Base-by-base conservation (phyloP, 2,329 filamentous ascomycete species). In the Alternaria postmessia region DNA sequence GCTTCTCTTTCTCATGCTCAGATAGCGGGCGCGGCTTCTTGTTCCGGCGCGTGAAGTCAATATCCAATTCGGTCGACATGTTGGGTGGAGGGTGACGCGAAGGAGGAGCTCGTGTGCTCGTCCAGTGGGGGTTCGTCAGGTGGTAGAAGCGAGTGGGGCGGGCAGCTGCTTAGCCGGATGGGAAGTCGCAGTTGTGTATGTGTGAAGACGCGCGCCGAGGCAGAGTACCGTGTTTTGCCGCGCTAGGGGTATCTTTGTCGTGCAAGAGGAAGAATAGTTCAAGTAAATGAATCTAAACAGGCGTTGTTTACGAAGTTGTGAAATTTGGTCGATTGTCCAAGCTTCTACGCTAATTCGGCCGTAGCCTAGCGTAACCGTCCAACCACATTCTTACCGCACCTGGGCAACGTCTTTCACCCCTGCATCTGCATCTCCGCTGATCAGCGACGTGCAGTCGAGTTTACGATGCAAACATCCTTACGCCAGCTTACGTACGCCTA, bases 41-140 rank as follows among this genome's bases (percentile, higher is more conserved):
- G 83, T 98, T 98, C 78, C 94, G 91, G 78, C 94, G 89, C 71
- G 85, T 89, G 70, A 87, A 87, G 81, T 98, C 94, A 74, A 97
- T 93, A 73, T 89, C 87, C 78, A 85, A 72, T 41, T 73, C 72
- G 47, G 66, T 67, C 46, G 75, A 65, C 74, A 76, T 78, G 48
- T 47, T 65, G 64, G 49, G 12, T 28, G 53, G 34, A 57, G 34
- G 38, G 32, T 34, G 47, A 36, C 48, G 59, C 54, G 57, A 54
- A 38, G 28, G 51, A 36, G 46, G 51, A 55, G 70, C 69, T 75
- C 69, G 73, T 74, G 70, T 76, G 73, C 72, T 72, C 68, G 67
- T 70, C 61, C 65, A 60, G 64, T 62, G 63, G 64, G 65, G 63
- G 54, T 53, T 60, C 62, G 61, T 32, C 57, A 61, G 51, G 55